A percentile compares a stretch with the other conserved stretches of the same genome.
These are phyloP conservation scores for Pichia inconspicua DNA, from an alignment of 1,139 yeast genomes.

Conservation along the genomic window DNA sequence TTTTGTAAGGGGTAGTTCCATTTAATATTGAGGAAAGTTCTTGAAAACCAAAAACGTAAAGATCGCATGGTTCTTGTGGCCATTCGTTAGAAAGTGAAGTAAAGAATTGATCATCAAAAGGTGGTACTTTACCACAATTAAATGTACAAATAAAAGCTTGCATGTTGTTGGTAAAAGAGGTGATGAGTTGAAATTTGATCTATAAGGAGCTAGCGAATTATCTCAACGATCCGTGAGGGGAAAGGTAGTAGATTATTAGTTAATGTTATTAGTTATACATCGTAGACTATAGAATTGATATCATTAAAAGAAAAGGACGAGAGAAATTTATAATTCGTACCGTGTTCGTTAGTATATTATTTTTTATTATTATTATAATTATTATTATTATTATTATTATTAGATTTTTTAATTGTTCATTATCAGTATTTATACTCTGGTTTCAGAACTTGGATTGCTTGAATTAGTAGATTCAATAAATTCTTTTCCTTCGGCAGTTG, in stretches of 20 bases:
- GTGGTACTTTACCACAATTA: slow-evolving; percentile 35
- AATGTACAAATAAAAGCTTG: slow-evolving; percentile 30
- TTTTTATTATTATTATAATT: too few relatives aligned
- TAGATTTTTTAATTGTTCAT: too few relatives aligned
- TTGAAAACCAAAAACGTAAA: slow-evolving; percentile 66
- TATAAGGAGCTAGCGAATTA: too few relatives aligned
- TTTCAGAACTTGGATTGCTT: slow-evolving; percentile 10
- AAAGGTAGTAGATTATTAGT: too few relatives aligned
- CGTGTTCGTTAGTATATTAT: too few relatives aligned
- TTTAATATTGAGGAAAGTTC: slow-evolving; percentile 64
- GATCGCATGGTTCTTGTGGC: slow-evolving; percentile 31
- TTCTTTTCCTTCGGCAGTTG: neutral
- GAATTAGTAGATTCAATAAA: slow-evolving; percentile 2
- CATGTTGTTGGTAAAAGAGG: neutral
- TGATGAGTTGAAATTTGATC: too few relatives aligned
- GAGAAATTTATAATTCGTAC: too few relatives aligned
- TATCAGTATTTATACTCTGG: slow-evolving; percentile 3
- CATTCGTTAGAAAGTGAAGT: slow-evolving; percentile 10
- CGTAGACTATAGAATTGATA: too few relatives aligned
- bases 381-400: too few relatives aligned
- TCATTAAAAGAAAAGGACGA: too few relatives aligned
- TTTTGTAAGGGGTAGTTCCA: slow-evolving; percentile 41
- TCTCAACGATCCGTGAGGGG: too few relatives aligned
- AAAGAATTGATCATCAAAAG: slow-evolving; percentile 21
- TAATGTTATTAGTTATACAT: too few relatives aligned